Base-by-base conservation (phyloP, 2,329 filamentous ascomycete genomes). In the Amauroascus niger region DNA sequence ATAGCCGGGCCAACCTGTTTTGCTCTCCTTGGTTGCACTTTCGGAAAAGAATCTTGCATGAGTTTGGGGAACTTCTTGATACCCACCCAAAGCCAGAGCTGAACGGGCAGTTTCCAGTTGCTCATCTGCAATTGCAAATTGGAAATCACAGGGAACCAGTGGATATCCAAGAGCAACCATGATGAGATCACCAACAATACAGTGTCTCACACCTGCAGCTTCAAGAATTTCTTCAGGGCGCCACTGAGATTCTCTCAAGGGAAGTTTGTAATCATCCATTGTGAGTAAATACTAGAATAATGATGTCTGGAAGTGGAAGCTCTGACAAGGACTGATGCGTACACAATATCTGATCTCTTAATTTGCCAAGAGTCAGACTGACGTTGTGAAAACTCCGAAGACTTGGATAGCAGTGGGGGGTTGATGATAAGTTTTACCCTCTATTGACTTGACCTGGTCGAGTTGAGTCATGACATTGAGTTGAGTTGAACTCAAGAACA, bases 151-250 rank as follows among this genome's bases (percentile, higher is more conserved):
- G 14, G 35, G 39, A 22, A 54, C 20, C 40, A 51, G 22, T 13
- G 52, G 52, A 16, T 14, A 11, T 13, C 52, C 52, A 39, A 40
- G 37, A 24, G 46, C 39, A 14, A 44, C 41, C 13, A 45, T 20
- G 40, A 55, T 26, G 22, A 51, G 46, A 50, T 51, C 52, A n/a
- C 52, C 52, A 45, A 55, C 52, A 14, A 55, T 24, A 22, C 52
- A 55, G 52, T 55, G 26, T 45, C 46, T 49, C 35, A 55, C 37
- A 14, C 52, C 39, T 18, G 46, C 46, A 16, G 46, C 30, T 45
- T 49, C 39, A 32, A 55, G 47, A 14, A 37, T 26, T 51, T 51
- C 9, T 24, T 35, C 6, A 39, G 46, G 46, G 9, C 11, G 46
- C 6, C 26, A 33, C 26, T 35, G 5, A 39, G 46, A 35, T 13